Evolutionary conservation across 2,329 filamentous ascomycete genomes (phyloP), one percentile per base, ranked within the genome.

Genomic region (Fusarium beomiforme): DNA sequence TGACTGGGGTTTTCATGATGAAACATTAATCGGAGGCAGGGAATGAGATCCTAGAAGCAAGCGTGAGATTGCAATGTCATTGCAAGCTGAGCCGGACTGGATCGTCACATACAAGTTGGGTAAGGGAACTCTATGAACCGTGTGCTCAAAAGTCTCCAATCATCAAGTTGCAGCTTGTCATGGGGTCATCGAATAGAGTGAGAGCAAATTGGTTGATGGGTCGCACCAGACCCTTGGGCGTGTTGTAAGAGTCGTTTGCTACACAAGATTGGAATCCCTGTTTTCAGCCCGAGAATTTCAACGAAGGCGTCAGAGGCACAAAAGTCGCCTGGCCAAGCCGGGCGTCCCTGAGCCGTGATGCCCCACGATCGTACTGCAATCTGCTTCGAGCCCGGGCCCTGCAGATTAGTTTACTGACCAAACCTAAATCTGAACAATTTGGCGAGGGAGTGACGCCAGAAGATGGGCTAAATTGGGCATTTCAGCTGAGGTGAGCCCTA

Each of bases 401-500:
- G 71, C 64, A 76, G 59, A 67, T 64, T 62, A 60, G 53, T 69
- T 71, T 47, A 41, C 59, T 47, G 59, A 65, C 60, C 72, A 69
- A 66, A 67, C 69, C 67, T 51, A 64, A 72, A 60, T 64, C 66
- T 70, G 66, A 57, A 34, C 47, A 46, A 51, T 59, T 67, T 75
- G 67, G 65, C 46, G 72, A 76, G 61, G 71, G 71, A 72, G 72
- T 75, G 74, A 75, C 70, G 69, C 74, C 72, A 75, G 72, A 72
- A 60, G 55, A 51, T 60, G 59, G 59, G 59, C 69, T 74, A 76
- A 72, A 73, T 73, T 71, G 75, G 73, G 70, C 68, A 64, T 73
- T 78, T 80, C 79, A 81, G 79, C 79, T 81, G 79, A 81, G 78
- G 78, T 81, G 79, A 81, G 79, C 78, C 78, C 75, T 78, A 80